Base-by-base conservation (phyloP, 495 filamentous ascomycete genomes). In the Podospora pseudocomata region DNA sequence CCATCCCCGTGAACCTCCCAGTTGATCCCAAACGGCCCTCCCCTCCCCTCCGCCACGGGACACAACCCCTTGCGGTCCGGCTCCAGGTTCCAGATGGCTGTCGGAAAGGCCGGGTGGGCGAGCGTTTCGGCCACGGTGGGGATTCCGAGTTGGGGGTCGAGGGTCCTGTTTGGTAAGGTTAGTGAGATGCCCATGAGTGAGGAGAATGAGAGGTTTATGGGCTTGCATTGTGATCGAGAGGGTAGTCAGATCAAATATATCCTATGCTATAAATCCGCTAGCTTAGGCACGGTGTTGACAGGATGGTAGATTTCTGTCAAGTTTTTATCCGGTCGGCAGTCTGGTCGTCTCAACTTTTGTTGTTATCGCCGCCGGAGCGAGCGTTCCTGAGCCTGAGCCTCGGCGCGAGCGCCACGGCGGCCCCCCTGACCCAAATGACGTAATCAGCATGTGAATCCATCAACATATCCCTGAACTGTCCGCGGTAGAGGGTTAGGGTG, bases 1-100 rank as follows among this genome's bases (percentile, higher is more conserved):
- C 92, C 92, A 28, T 83, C 80, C 56, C 92, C 92, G 80, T 96
- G 92, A 39, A 93, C 83, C 73, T 96, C 91, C 80, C 88, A 93
- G 59, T 85, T 81, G 63, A 94, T 87, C 11, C 90, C 84, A 63
- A 92, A 77, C 0, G 90, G 90, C 0, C 90, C 90, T 23, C 90
- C 90, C 70, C 91, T 80, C 34, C 81, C 84, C 13, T 80, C 76
- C 4, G 88, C 91, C 49, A 92, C 90, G 2, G 84, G 74, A n/a
- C 84, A 69, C 63, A 81, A 81, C 18, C 87, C 91, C 34, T 84
- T 81, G 39, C 79, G 77, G 30, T 85, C 80, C 0, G 90, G 86
- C 64, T 84, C 80, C 5, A 94, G 85, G 27, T 86, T 78, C 87
- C 89, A 93, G 73, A 87, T 79, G 0, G 77, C 76, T 3, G 81